Conservation (phyloP, 2,329 filamentous ascomycete genomes). For the Sclerotinia sclerotiorum region DNA sequence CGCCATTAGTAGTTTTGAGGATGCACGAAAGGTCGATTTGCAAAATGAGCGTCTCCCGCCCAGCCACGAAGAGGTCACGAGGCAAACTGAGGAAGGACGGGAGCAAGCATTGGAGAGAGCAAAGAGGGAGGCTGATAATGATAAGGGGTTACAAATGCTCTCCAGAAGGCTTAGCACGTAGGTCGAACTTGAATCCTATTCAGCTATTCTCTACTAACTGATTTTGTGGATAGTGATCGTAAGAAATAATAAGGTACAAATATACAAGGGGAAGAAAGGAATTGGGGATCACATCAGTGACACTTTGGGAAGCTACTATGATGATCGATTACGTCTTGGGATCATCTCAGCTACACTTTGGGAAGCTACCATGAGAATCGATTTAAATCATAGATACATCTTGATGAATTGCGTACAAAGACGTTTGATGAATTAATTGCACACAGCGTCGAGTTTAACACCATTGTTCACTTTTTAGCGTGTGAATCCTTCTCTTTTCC, state of each 20-base stretch:
- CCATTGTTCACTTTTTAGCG: neutral
- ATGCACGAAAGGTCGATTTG: slow-evolving; percentile 92
- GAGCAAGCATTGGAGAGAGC: slow-evolving; percentile 84
- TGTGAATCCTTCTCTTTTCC: neutral
- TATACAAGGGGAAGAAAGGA: slow-evolving; percentile 3
- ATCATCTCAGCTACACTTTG: slow-evolving; percentile 7
- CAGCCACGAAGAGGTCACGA: slow-evolving; percentile 85
- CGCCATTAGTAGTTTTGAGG: slow-evolving; percentile 94
- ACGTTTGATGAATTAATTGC: slow-evolving; percentile 16
- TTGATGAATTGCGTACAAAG: slow-evolving; percentile 19
- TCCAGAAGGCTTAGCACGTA: slow-evolving; percentile 95
- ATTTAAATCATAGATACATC: slow-evolving; percentile 22
- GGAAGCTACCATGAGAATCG: slow-evolving; percentile 17
- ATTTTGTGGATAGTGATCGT: slow-evolving; percentile 29
- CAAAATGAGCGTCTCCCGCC: slow-evolving; percentile 95
- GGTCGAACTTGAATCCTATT: slow-evolving; percentile 46
- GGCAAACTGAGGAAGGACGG: slow-evolving; percentile 77
- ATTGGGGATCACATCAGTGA: slow-evolving; percentile 5
- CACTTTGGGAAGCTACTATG: slow-evolving; percentile 20
- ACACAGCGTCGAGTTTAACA: slow-evolving; percentile 21
- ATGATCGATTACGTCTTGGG: slow-evolving; percentile 18
- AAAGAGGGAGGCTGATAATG: slow-evolving; percentile 85
- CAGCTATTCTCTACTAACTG: slow-evolving; percentile 15
- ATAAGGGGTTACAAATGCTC: slow-evolving; percentile 80
- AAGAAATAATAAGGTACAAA: slow-evolving; percentile 30